Evolutionary conservation across 2,329 filamentous ascomycete species (phyloP), one percentile per base, ranked within the genome.

Genomic region (Fusarium torulosum): DNA sequence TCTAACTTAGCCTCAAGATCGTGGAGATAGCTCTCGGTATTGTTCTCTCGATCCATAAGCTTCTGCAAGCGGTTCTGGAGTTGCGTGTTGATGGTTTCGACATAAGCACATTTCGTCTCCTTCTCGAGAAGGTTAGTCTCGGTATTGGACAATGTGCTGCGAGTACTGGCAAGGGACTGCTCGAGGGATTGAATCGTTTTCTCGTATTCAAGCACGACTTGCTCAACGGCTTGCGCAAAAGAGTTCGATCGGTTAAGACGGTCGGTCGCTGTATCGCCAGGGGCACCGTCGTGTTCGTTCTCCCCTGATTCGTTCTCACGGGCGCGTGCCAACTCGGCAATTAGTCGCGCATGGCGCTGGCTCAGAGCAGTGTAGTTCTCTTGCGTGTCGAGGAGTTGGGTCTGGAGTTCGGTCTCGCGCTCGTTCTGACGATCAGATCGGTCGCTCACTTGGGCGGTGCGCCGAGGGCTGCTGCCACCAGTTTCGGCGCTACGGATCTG

Each of bases 181-280:
- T 99, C 96, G 17, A 99, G 86, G 53, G 88, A 91, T 77, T 98
- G 94, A 49, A 99, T 99, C 0, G 96, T 99, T 84, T 97, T 98
- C 78, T 99, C 96, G 76, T 99, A 99, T 79, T 99, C 96, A 47
- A 98, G 83, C 4, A 99, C 93, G 21, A 99, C 93, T 75, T 97
- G 92, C 75, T 99, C 96, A 20, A 99, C 95, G 27, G 95, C 95
- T 76, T 97, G 91, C 2, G 95, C 94, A 76, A 99, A 98, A 0
- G 93, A 96, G 76, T 96, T 97, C 19, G 96, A 99, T 40, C 96
- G 90, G 76, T 97, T 96, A 67, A 98, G 82, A 53, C 96, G 88
- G 76, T 97, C 94, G 23, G 94, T 90, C 1, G 94, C 93, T 70
- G 84, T 92, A 75, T 95, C 93, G 54, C 90, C 92, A 17, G 90